Evolutionary conservation across 2,329 filamentous ascomycete genomes (phyloP).

Genomic region (Fonsecaea erecta): DNA sequence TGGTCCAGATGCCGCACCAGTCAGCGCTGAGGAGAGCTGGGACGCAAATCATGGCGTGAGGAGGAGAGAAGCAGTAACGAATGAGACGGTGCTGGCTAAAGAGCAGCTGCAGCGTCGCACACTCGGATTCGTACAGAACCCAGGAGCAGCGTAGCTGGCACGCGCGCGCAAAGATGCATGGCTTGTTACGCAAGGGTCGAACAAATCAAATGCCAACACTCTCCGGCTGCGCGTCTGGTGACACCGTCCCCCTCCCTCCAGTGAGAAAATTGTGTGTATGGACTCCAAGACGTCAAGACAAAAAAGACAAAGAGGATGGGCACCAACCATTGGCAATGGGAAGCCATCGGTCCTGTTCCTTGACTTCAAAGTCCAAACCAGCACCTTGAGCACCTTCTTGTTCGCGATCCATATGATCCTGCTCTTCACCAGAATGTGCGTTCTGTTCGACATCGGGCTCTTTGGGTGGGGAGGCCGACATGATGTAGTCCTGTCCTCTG

Average conservation of each 20-base stretch:
- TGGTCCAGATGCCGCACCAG: constrained; percentile 37
- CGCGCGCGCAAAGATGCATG: constrained; percentile 41
- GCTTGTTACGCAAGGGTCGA: constrained; percentile 50
- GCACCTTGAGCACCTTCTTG: constrained; percentile 71
- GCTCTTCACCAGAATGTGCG: constrained; percentile 88
- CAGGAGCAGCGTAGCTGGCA: constrained; percentile 34
- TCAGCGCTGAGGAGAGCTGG: constrained; percentile 31
- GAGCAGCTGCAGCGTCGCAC: constrained; percentile 34
- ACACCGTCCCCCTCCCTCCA: constrained; percentile 6
- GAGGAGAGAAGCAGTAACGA: constrained; percentile 45
- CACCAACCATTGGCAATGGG: constrained; percentile 99
- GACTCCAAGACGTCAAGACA: constrained; percentile 25
- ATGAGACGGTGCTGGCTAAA: constrained; percentile 40
- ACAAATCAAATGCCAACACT: constrained; percentile 55
- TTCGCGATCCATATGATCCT: constrained; percentile 82
- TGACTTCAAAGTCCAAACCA: constrained; percentile 93
- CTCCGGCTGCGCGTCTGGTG: constrained; percentile 34
- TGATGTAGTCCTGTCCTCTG: constrained; percentile 63
- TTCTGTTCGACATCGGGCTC: constrained; percentile 85
- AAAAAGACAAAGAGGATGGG: constrained; percentile 40
- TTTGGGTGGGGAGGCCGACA: constrained; percentile 95
- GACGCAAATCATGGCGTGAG: constrained; percentile 53
- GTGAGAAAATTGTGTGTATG: not conserved
- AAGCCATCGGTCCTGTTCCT: constrained; percentile 99
- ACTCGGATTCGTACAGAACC: constrained; percentile 33